A percentile compares a stretch with the other conserved stretches of the same genome.
These are phyloP conservation scores for Serendipita sp. DNA, from an alignment of 768 basidiomycete species.

Conservation along the genomic window DNA sequence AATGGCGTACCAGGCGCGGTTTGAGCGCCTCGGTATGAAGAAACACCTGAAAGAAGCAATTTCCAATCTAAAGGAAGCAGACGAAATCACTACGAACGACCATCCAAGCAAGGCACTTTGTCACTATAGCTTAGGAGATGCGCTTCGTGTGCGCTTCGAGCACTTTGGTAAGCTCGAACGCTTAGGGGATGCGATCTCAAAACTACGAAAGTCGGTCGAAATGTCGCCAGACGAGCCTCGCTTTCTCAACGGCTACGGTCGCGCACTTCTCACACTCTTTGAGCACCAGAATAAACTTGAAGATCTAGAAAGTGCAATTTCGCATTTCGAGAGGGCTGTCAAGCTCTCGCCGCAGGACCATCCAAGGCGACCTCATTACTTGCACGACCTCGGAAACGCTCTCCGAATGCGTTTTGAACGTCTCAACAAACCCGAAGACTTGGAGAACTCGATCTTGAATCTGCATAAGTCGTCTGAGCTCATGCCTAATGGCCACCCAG, in stretches of 20 bases:
- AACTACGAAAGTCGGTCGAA: no score
- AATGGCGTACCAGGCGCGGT: conserved; percentile 11
- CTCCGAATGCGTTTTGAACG: neutral
- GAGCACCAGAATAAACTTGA: neutral
- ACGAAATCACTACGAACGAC: conserved; percentile 11
- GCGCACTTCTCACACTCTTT: no score
- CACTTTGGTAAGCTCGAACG: neutral
- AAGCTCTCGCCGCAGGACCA: neutral
- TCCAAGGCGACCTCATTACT: neutral
- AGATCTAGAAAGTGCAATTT: neutral
- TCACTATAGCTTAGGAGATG: neutral
- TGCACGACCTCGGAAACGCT: no score
- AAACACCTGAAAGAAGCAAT: conserved; percentile 18
- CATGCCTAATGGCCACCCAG: neutral
- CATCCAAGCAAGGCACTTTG: neutral
- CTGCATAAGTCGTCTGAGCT: neutral
- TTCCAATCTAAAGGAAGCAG: conserved; percentile 8
- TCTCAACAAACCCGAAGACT: neutral
- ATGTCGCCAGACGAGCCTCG: no score
- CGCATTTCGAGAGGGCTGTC: neutral
- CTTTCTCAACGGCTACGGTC: no score
- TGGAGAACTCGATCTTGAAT: neutral
- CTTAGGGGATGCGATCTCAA: neutral
- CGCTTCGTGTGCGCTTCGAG: neutral
- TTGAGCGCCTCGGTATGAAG: conserved; percentile 14